Evolutionary conservation across 768 basidiomycete genomes (phyloP).

Genomic region (Kwoniella botswanensis): DNA sequence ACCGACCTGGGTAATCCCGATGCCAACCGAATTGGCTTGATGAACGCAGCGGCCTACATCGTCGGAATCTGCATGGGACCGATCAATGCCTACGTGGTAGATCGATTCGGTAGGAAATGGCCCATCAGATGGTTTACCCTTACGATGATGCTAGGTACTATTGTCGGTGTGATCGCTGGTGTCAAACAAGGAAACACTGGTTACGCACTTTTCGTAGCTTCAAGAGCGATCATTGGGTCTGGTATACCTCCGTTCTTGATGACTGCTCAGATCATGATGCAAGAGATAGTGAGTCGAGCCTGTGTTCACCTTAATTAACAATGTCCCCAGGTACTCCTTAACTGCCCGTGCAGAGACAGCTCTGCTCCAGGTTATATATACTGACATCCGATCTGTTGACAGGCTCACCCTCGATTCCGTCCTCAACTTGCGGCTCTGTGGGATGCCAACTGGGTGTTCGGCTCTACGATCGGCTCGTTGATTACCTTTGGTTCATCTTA

Average conservation of each 20-base stretch:
- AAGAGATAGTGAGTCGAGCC: conserved; percentile 8
- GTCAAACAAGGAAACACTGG: not conserved
- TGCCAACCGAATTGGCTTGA: conserved; percentile 8
- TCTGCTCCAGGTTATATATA: not conserved
- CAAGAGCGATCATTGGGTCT: conserved; percentile 9
- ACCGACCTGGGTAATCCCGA: conserved; percentile 7
- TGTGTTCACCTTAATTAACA: not conserved
- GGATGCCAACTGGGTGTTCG: conserved; percentile 13
- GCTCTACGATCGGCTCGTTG: not conserved
- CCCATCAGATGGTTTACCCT: conserved; percentile 1
- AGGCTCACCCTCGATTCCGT: conserved; percentile 9
- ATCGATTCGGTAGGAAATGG: conserved; percentile 6
- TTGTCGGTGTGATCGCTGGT: conserved; percentile 6
- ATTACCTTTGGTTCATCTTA: conserved; percentile 9
- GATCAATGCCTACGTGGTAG: conserved; percentile 6
- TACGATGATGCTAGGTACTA: conserved; percentile 9
- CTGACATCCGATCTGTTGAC: not conserved
- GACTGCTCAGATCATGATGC: conserved; percentile 3
- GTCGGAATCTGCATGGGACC: conserved; percentile 10
- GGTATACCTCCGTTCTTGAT: not conserved
- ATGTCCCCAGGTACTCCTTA: not conserved
- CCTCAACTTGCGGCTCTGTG: conserved; percentile 5
- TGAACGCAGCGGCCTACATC: conserved; percentile 12
- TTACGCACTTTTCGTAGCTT: conserved; percentile 16
- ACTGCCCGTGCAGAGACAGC: not conserved